Percentiles rank a stretch among this genome's conserved stretches.
Evolutionary conservation across 768 basidiomycete species (phyloP).

Genomic region (Mycena capillaripes): DNA sequence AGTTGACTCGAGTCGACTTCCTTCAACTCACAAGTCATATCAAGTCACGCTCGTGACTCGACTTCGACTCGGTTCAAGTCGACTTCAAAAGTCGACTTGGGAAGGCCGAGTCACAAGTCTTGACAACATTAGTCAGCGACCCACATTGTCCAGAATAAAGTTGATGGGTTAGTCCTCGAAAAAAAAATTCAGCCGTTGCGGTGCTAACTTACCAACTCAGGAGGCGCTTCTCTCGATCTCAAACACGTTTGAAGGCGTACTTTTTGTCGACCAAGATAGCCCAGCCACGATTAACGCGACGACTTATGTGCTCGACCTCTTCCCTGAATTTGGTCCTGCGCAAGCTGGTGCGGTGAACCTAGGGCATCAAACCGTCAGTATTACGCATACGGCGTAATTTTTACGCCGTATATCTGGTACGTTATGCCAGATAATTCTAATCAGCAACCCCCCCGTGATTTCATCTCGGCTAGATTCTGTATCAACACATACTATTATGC

Average conservation of each 20-base stretch:
- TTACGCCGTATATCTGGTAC: too few species aligned
- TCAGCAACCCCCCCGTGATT: too few species aligned
- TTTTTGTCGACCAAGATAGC: conserved; percentile 41
- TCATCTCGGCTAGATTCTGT: too few species aligned
- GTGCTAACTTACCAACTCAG: neutral
- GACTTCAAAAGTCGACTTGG: conserved; percentile 7
- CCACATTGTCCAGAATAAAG: conserved; percentile 45
- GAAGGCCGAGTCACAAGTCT: conserved; percentile 6
- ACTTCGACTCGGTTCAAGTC: conserved; percentile 11
- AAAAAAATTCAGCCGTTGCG: neutral
- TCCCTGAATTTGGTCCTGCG: conserved; percentile 36
- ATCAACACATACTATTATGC: too few species aligned
- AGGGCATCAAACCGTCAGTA: too few species aligned
- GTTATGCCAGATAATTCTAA: too few species aligned
- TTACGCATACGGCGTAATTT: too few species aligned
- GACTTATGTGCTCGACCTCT: conserved; percentile 40
- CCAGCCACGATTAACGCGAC: conserved; percentile 26
- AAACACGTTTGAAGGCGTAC: conserved; percentile 49
- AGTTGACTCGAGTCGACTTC: conserved; percentile 7
- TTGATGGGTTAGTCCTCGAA: conserved; percentile 50
- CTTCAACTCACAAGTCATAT: too few species aligned
- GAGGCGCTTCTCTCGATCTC: conserved; percentile 42
- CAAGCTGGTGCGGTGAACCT: conserved; percentile 24
- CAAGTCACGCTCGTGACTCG: conserved; percentile 6
- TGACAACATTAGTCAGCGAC: conserved; percentile 46